Percentiles rank a stretch among this genome's conserved stretches.
Conservation (phyloP, 176 grass and related monocot species). For the Coix lacrymajobi region DNA sequence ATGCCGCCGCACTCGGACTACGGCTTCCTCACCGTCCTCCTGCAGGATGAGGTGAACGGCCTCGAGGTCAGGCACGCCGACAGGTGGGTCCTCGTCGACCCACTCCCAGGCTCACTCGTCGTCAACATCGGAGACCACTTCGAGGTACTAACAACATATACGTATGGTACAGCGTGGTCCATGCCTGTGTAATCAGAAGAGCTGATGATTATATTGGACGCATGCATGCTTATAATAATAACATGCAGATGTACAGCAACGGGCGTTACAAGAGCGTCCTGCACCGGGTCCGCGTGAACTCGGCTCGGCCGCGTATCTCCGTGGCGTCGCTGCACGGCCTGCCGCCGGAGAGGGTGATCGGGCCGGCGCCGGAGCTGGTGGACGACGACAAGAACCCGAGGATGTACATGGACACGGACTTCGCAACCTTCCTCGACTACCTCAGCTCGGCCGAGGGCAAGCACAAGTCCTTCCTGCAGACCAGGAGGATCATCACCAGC, state of each 20-base stretch:
- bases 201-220: too few relatives aligned
- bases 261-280: slow-evolving; percentile 68
- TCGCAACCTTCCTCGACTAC: slow-evolving; percentile 55
- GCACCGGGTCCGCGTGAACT: slow-evolving; percentile 59
- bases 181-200: too few relatives aligned
- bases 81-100: slow-evolving; percentile 46
- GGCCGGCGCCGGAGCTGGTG: slow-evolving; percentile 48
- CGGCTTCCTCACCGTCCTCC: slow-evolving; percentile 59
- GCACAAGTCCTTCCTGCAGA: slow-evolving; percentile 65
- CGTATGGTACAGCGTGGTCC: not conserved
- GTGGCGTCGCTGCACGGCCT: slow-evolving; percentile 74
- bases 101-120: slow-evolving; percentile 27
- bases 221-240: not conserved
- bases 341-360: slow-evolving; percentile 35
- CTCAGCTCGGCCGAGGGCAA: slow-evolving; percentile 41
- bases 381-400: slow-evolving; percentile 12
- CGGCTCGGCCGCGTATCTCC: slow-evolving; percentile 32
- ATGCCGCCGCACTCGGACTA: slow-evolving; percentile 87
- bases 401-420: slow-evolving; percentile 69
- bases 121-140: slow-evolving; percentile 79
- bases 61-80: slow-evolving; percentile 44
- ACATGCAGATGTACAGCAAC: slow-evolving; percentile 64
- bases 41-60: slow-evolving; percentile 59
- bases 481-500: slow-evolving; percentile 29
- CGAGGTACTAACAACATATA: slow-evolving; percentile 28